A percentile compares a stretch with the other conserved stretches of the same genome.
These are phyloP conservation scores for Sicyos baderoa DNA, from an alignment of 306 rosid species.

Conservation along the genomic window DNA sequence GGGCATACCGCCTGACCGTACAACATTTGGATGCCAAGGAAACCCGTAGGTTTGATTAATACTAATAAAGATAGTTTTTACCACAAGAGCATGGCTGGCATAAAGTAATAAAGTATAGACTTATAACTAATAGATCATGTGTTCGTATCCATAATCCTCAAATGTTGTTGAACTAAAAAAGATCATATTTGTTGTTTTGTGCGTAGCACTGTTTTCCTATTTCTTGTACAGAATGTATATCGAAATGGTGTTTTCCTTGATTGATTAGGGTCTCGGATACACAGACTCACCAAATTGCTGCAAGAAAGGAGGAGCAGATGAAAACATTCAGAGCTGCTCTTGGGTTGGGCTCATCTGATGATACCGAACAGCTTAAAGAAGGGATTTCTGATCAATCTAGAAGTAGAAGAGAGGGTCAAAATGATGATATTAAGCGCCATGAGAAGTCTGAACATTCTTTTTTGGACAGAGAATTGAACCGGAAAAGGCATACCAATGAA, in stretches of 20 bases:
- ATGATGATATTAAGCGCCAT: conserved; percentile 39
- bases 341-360: conserved; percentile 47
- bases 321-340: conserved; percentile 80
- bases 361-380: conserved; percentile 35
- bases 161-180: too few relatives aligned
- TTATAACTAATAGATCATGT: neutral
- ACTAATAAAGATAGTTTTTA: too few relatives aligned
- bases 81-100: too few relatives aligned
- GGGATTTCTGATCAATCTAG: conserved; percentile 38
- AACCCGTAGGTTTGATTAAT: too few relatives aligned
- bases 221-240: neutral
- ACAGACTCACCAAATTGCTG: conserved; percentile 94
- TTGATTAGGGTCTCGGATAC: conserved; percentile 63
- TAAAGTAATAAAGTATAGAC: too few relatives aligned
- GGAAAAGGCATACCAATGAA: conserved; percentile 43
- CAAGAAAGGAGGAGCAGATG: conserved; percentile 93
- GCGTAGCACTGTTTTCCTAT: neutral
- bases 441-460: conserved; percentile 60
- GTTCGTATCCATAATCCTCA: too few relatives aligned
- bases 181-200: neutral
- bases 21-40: too few relatives aligned
- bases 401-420: conserved; percentile 27
- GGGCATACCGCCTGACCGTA: too few relatives aligned
- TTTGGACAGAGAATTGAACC: conserved; percentile 58
- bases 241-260: neutral